Evolutionary conservation across 345 rosid species (phyloP), one percentile per base, ranked within the genome.

Genomic region (Rhizophora mangle): DNA sequence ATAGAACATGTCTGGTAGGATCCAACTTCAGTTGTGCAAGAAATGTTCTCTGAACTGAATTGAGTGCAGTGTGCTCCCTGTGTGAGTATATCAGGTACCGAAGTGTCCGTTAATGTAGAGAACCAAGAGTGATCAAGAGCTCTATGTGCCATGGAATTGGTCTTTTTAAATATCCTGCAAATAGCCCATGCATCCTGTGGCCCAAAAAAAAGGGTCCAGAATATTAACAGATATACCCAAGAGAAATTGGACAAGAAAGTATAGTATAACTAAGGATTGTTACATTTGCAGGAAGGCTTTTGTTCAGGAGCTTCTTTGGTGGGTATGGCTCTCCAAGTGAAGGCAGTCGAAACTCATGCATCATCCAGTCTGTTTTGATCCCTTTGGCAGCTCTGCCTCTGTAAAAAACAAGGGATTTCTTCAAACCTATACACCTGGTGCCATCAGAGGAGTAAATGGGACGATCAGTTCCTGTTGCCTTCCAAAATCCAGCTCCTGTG

Each of bases 361-460:
- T 94, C 98, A 94, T 94, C 98, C 97, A 94, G 68, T 94, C 98
- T 1, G 97, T 91, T 79, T 94, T 94, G 27, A 85, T 67, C 73
- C 98, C 98, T 80, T 86, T 91, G 37, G 96, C 96, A 15, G 97
- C 98, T 83, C 96, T 73, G 16, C 98, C 98, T 71, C 93, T 82
- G 62, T 94, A 94, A 81, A 94, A 91, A 39, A 94, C 98, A 3
- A 94, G 83, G 2, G 98, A 94, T 53, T 94, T 94, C 86, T 94
- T 94, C 73, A 94, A 54, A 46, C 98, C 97, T 8, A 94, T 89
- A 83, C 96, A 94, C 71, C 75, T 83, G 32, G 79, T 79, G 6
- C 89, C 86, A 34, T 89, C 92, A n/a, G 88, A 78, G 5, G 97
- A 88, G 78, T 91, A 88, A 51, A 94, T 91, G 8, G 97, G 99